These are phyloP conservation scores for Fusarium pseudonygamai DNA, from an alignment of 2,329 filamentous ascomycete genomes.

Conservation along the genomic window DNA sequence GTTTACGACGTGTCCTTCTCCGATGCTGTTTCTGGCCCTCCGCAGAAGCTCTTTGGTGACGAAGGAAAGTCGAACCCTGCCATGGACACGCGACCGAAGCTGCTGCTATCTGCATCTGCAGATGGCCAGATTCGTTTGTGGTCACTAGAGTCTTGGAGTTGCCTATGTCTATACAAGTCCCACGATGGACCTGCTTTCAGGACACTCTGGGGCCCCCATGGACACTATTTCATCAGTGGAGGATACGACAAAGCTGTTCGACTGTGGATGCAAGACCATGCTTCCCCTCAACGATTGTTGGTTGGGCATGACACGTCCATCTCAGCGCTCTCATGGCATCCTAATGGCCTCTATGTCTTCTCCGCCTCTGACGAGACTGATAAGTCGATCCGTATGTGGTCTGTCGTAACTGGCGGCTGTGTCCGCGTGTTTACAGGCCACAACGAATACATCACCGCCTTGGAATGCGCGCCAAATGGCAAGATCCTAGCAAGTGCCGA, in stretches of 20 bases:
- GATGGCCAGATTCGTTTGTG: slow-evolving; percentile 91
- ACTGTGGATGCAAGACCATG: slow-evolving; percentile 92
- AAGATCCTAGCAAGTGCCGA: slow-evolving; percentile 93
- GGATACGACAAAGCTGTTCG: slow-evolving; percentile 91
- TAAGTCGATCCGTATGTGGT: slow-evolving; percentile 97
- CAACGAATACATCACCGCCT: slow-evolving; percentile 82
- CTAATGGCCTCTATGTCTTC: slow-evolving; percentile 93
- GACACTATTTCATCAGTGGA: slow-evolving; percentile 91
- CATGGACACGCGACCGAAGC: slow-evolving; percentile 69
- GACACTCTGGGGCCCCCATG: slow-evolving; percentile 88
- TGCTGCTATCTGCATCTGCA: slow-evolving; percentile 86
- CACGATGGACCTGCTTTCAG: slow-evolving; percentile 92
- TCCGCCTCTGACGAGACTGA: slow-evolving; percentile 87
- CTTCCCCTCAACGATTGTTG: slow-evolving; percentile 86
- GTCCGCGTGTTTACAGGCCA: slow-evolving; percentile 94
- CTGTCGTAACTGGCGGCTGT: slow-evolving; percentile 84
- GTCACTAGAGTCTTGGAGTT: slow-evolving; percentile 93
- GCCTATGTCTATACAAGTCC: slow-evolving; percentile 91
- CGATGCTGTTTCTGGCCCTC: slow-evolving; percentile 67
- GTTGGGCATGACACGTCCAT: slow-evolving; percentile 93
- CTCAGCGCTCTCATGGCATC: slow-evolving; percentile 93
- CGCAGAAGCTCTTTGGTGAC: slow-evolving; percentile 60
- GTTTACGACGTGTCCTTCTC: slow-evolving; percentile 93
- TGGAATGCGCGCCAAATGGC: slow-evolving; percentile 88
- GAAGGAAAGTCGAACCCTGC: slow-evolving; percentile 53